Evolutionary conservation across 208 protist species (phyloP).

Genomic region (Acanthamoeba healyi): DNA sequence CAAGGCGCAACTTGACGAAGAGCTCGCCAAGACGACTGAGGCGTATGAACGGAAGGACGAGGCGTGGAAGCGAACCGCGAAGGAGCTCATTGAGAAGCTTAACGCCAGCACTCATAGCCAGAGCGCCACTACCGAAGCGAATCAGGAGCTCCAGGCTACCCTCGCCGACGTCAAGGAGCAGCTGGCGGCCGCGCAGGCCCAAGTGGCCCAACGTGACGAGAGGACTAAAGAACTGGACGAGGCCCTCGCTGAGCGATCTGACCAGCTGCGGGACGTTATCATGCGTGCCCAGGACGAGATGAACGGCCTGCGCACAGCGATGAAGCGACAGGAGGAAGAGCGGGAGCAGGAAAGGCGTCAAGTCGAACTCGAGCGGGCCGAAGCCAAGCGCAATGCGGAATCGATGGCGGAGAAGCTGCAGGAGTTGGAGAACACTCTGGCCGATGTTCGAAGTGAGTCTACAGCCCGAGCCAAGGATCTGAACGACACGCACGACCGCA

Average conservation of each 20-base stretch:
- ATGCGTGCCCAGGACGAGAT: neutral
- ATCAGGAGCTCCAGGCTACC: neutral
- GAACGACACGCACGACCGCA: neutral
- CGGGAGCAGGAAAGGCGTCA: constrained; percentile 37
- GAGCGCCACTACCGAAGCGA: neutral
- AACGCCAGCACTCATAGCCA: neutral
- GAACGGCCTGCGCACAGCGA: neutral
- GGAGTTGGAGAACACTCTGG: neutral
- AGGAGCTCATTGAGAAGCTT: neutral
- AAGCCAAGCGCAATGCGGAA: neutral
- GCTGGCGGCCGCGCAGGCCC: neutral
- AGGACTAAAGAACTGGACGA: neutral
- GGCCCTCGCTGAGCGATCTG: no score
- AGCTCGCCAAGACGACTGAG: neutral
- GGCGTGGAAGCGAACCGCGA: constrained; percentile 26
- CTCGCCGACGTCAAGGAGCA: neutral
- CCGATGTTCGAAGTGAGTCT: neutral
- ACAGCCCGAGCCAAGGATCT: neutral
- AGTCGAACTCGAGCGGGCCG: neutral
- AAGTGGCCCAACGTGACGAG: neutral
- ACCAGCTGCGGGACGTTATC: neutral
- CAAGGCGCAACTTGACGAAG: neutral
- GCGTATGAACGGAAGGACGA: constrained; percentile 11
- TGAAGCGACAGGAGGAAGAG: neutral
- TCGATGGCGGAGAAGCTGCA: neutral